Base-by-base conservation (phyloP, 169 alveolate species). In the Plasmodium malariae region DNA sequence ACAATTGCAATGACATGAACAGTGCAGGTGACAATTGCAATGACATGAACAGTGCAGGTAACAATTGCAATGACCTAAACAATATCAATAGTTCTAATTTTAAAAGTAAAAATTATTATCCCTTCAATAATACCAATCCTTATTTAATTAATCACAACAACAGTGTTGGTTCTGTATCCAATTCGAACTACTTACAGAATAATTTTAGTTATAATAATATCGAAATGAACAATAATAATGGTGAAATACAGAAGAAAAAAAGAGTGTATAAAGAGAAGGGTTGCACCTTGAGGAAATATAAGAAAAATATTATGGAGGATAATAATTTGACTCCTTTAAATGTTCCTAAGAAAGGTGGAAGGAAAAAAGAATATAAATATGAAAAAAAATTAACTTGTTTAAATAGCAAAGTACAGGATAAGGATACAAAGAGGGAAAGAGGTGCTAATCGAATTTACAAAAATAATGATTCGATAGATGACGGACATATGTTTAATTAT, bases 311-410 rank as follows among this genome's bases (percentile, higher is more conserved):
- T 1, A 7, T 24, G 30, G 62, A 36, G 12, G 69, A 62, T 12
- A 51, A 73, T 24, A 62, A 21, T 36, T 26, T 12, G 48, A n/a
- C 21, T n/a, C 43, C 37, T 48, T 34, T 24, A 28, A 30, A 36
- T 62, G 63, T 30, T 2, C 28, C 21, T 28, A 59, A 73, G 19
- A 43, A 43, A 30, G 34, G 32, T 7, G 55, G 67, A 3, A 73
- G 7, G 48, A 73, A 21, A 9, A 69, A 69, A 63, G 80, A 45
- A 34, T 40, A 51, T 36, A 69, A 69, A 34, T 69, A 54, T 19
- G 69, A 57, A 24, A 57, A 36, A 5, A 36, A 37, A 36, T 14
- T 11, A 36, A 17, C 6, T n/a, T 0, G 1, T 32, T 7, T 34
- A 65, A 12, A 34, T 65, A 65, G 24, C 63, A 54, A 54, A 1